phyloP scores from a whole-genome alignment of 208 protist genomes.

The Polymyxa betae region DNA sequence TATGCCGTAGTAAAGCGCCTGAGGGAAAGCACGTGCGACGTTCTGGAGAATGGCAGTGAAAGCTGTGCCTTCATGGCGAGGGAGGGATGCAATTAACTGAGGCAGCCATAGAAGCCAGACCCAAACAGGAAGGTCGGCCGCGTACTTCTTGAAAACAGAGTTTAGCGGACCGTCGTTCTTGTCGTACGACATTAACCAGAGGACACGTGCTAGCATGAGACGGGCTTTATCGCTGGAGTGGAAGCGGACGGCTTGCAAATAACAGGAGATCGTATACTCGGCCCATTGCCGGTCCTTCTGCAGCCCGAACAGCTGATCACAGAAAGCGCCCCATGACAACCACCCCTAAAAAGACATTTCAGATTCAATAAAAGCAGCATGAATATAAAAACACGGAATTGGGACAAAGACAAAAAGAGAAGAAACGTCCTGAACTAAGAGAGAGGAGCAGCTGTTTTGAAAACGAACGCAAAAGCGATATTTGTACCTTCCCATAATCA shows the following conservation, averaged over 20 bases:
- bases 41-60: conserved; percentile 65
- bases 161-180: conserved; percentile 29
- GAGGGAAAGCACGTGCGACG: conserved; percentile 63
- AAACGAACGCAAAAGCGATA: not conserved
- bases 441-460: not conserved
- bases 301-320: conserved; percentile 55
- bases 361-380: too few species aligned
- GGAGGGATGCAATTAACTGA: conserved; percentile 60
- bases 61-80: conserved; percentile 53
- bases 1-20: conserved; percentile 67
- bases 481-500: conserved; percentile 4
- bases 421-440: too few species aligned
- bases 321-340: conserved; percentile 65
- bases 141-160: conserved; percentile 59
- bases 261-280: conserved; percentile 66
- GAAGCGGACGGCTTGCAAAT: conserved; percentile 63
- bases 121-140: conserved; percentile 62
- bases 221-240: conserved; percentile 14
- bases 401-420: too few species aligned
- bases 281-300: conserved; percentile 53
- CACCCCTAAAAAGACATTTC: conserved; percentile 55
- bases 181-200: conserved; percentile 61
- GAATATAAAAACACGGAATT: too few species aligned
- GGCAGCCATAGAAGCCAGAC: conserved; percentile 68
- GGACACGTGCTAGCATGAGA: conserved; percentile 61